Evolutionary conservation across 139 green algal species (phyloP), one percentile per base, ranked within the genome.

Genomic region (Pleodorina starrii): DNA sequence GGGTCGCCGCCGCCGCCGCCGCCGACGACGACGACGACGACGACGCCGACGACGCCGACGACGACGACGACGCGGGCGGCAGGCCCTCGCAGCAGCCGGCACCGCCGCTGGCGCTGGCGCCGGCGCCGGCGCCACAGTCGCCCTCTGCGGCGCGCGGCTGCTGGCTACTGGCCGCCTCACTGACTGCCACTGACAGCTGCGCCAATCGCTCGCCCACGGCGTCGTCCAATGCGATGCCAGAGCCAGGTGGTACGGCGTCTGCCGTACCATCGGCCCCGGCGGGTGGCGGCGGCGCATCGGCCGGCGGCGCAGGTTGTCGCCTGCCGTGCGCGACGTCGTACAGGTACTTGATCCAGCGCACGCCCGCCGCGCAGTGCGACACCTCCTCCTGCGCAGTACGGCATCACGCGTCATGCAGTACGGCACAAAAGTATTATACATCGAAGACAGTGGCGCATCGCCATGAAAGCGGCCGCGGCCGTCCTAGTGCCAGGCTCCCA

Each of bases 311-410:
- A n/a, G 63, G 63, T 11, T 40, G 63, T 23, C 66, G 43, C 38
- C 36, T 35, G 35, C 69, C 69, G 57, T 77, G 82, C 46, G 94
- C 92, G 0, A 89, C 60, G 12, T 69, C 80, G 59, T 96, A 90
- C 71, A 98, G 89, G 79, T 97, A 94, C 48, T 38, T 93, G 10
- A 99, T 94, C 96, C 96, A 99, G 14, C 92, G 86, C n/a, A 91
- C 94, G 0, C 97, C 97, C 11, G 97, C 97, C 0, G 91, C 95
- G 90, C 96, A 98, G 91, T 99, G 97, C 2, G 91, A 95, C 35
- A 99, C 90, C 88, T 99, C 97, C 92, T 99, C 97, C 91, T 93
- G 84, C 54, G 9, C 29, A 25, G 54, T 12, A 12, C 54, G 29
- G 5, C 6, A 25, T 32, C 6, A 66, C 29, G n/a, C n/a, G n/a